Evolutionary conservation across 345 rosid species (phyloP), one percentile per base, ranked within the genome.

Genomic region (Populus davidiana): DNA sequence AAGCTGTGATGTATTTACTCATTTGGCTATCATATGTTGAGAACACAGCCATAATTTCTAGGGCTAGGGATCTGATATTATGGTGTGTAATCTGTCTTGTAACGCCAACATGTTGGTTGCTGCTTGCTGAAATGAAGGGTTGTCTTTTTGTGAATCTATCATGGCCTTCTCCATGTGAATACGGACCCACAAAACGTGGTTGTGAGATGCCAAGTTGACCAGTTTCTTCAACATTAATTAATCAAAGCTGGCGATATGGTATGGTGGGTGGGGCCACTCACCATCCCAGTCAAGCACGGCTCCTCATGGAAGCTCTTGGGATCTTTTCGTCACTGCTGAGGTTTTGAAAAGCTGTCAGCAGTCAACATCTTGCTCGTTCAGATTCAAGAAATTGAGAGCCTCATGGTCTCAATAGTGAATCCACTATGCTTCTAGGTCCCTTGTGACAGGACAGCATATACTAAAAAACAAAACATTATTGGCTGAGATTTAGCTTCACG

Each of bases 81-180:
- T 7, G 47, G n/a, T 25, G 1, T 68, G 54, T 69, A 69, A 56
- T 47, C 67, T 81, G 84, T 78, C 77, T n/a, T 83, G 72, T 83
- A 71, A 62, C 76, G 84, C 47, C 14, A 21, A 36, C 62, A 47
- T 61, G 80, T 11, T 72, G 70, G 69, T n/a, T 23, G 33, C 66
- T 67, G 68, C 47, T 29, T 17, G 72, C 71, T 74, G 72, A 75
- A 62, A 70, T 75, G 77, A 56, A 65, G 23, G 31, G 74, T 79
- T 78, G 20, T 75, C 52, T 77, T 11, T 43, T 43, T 74, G 43
- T 52, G 71, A 49, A 35, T 67, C 25, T n/a, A 75, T 71, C 59
- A 54, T 63, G 69, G 64, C 62, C 29, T 25, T 27, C 1, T 66
- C 71, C 84, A 76, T 76, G 81, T 80, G 80, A 67, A 25, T n/a